Evolutionary conservation across 495 filamentous ascomycete genomes (phyloP).

Genomic region (Pyrenopolyporus hunteri): DNA sequence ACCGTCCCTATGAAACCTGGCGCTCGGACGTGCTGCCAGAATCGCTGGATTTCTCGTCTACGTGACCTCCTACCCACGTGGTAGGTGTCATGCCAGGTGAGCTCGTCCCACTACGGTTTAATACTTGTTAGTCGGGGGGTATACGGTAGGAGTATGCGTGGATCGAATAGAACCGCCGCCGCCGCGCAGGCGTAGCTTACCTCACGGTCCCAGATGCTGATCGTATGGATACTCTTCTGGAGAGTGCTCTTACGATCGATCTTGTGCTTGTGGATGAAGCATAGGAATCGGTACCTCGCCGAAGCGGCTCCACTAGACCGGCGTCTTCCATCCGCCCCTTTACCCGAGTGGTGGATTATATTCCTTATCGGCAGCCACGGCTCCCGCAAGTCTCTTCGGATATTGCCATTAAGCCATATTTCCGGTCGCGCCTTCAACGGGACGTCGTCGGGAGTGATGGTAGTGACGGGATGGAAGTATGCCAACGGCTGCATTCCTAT

Average conservation of each 20-base stretch:
- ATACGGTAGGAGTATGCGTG: too few species aligned
- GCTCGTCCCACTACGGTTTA: slow-evolving; percentile 22
- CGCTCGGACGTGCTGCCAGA: slow-evolving; percentile 5
- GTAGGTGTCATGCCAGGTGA: slow-evolving; percentile 35
- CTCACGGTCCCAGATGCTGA: slow-evolving; percentile 36
- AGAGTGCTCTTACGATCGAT: slow-evolving; percentile 8
- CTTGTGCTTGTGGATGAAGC: slow-evolving; percentile 34
- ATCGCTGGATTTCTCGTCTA: slow-evolving; percentile 18
- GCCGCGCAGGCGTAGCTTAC: too few species aligned
- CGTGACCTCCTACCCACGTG: slow-evolving; percentile 8
- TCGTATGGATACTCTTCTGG: slow-evolving; percentile 29
- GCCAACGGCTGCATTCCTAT: slow-evolving; percentile 8
- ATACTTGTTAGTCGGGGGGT: not conserved
- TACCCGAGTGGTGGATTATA: not conserved
- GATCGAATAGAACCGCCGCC: too few species aligned
- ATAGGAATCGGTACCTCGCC: slow-evolving; percentile 28
- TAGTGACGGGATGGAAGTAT: slow-evolving; percentile 26
- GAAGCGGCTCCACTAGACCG: not conserved
- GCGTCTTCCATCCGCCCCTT: not conserved
- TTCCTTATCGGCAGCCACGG: slow-evolving; percentile 6
- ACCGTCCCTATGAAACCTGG: not conserved
- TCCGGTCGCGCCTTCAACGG: not conserved
- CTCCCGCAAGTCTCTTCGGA: slow-evolving; percentile 3
- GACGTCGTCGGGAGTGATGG: slow-evolving; percentile 4
- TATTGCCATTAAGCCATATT: not conserved